Percentiles rank a stretch among this genome's conserved stretches.
These are phyloP conservation scores for Aspergillus awamori DNA, from an alignment of 2,329 filamentous ascomycete species.

Conservation along the genomic window DNA sequence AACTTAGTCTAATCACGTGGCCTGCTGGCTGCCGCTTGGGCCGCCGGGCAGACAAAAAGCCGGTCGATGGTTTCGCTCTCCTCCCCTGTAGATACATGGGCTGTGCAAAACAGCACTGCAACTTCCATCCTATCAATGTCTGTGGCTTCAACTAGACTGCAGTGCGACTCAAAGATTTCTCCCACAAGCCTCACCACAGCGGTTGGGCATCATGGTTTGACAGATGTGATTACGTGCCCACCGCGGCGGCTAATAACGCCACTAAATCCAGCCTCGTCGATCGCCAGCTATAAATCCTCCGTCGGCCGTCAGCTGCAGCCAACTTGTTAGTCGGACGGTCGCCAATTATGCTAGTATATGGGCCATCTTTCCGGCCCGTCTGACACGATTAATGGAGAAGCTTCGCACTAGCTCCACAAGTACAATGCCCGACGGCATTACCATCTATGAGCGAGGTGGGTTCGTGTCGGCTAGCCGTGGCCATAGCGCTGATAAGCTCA, in stretches of 20 bases:
- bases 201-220: background rate
- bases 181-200: background rate
- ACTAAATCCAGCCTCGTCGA: background rate
- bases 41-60: no score
- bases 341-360: background rate
- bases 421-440: background rate
- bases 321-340: background rate
- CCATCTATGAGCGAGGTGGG: background rate
- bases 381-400: background rate
- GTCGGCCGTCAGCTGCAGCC: background rate
- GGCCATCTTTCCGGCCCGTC: background rate
- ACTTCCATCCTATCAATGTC: no score
- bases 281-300: background rate
- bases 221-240: background rate
- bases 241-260: background rate
- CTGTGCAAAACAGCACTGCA: no score
- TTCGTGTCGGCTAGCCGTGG: background rate
- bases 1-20: no score
- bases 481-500: background rate
- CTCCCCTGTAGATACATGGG: no score
- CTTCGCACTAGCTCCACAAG: background rate
- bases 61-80: no score
- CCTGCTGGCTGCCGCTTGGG: no score
- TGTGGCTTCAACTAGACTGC: no score
- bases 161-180: no score